These are phyloP conservation scores for Neonectria sp. DNA, from an alignment of 2,329 filamentous ascomycete genomes.

Conservation along the genomic window DNA sequence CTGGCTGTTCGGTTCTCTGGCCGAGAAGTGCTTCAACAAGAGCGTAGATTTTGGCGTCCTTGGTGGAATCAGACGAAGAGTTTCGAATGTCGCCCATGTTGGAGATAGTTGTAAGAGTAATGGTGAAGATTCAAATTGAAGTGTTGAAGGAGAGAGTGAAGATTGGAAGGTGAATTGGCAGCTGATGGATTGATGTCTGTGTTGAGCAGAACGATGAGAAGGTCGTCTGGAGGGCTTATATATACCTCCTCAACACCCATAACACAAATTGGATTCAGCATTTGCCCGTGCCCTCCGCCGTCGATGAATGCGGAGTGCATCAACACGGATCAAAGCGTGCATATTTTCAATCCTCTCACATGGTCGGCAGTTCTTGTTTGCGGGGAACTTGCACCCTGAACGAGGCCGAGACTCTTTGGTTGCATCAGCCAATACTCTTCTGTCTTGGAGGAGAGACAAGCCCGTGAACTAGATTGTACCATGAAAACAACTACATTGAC, in stretches of 20 bases:
- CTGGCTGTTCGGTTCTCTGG: slow-evolving; percentile 48
- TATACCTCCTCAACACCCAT: not conserved
- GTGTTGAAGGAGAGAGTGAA: not conserved
- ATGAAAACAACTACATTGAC: too few relatives aligned
- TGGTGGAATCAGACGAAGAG: slow-evolving; percentile 21
- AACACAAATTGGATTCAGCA: not conserved
- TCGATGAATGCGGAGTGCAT: not conserved
- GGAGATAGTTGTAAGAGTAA: not conserved
- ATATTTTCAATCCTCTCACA: not conserved
- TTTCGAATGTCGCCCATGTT: slow-evolving; percentile 39
- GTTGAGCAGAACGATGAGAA: not conserved
- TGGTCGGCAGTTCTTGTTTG: not conserved
- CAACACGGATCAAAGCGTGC: not conserved
- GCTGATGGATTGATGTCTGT: not conserved
- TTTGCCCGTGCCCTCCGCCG: not conserved
- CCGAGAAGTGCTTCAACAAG: slow-evolving; percentile 58
- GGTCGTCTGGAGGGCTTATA: not conserved
- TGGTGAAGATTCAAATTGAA: not conserved
- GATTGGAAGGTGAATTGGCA: not conserved
- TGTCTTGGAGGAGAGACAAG: not conserved
- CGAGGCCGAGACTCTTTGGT: not conserved
- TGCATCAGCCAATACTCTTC: not conserved
- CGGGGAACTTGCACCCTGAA: not conserved
- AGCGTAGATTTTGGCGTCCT: slow-evolving; percentile 45
- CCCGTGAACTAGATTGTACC: not conserved